Evolutionary conservation across 768 basidiomycete genomes (phyloP).

Genomic region (Pleurotus pulmonarius): DNA sequence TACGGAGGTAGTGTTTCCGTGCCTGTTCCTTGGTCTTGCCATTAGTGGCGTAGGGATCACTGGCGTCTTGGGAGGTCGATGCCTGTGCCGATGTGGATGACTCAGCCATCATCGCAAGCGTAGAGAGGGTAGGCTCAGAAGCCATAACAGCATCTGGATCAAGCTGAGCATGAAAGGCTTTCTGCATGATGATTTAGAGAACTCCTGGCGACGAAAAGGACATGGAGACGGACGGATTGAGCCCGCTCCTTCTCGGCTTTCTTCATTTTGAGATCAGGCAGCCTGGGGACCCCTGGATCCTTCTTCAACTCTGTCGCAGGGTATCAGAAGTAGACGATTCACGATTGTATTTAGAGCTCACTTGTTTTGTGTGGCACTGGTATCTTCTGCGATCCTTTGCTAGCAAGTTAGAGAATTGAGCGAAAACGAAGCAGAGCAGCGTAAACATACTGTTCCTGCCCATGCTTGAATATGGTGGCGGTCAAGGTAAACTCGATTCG

Average conservation of each 20-base stretch:
- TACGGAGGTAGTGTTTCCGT: conserved; percentile 70
- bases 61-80: conserved; percentile 12
- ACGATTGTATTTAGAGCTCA: background rate
- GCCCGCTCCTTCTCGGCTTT: conserved; percentile 29
- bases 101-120: conserved; percentile 52
- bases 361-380: conserved; percentile 3
- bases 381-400: background rate
- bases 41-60: conserved; percentile 18
- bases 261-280: conserved; percentile 63
- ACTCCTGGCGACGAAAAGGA: background rate
- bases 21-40: conserved; percentile 66
- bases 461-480: background rate
- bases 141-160: conserved; percentile 70
- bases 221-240: conserved; percentile 30
- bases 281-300: conserved; percentile 84
- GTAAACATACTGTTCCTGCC: background rate
- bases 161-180: conserved; percentile 17
- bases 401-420: background rate
- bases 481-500: no score
- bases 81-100: conserved; percentile 17
- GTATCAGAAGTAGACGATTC: background rate
- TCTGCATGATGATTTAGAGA: conserved; percentile 5
- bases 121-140: conserved; percentile 65
- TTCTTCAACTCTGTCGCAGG: conserved; percentile 67
- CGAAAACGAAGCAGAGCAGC: background rate